These are phyloP conservation scores for Dryas octopetala DNA, from an alignment of 306 rosid species.

Conservation along the genomic window DNA sequence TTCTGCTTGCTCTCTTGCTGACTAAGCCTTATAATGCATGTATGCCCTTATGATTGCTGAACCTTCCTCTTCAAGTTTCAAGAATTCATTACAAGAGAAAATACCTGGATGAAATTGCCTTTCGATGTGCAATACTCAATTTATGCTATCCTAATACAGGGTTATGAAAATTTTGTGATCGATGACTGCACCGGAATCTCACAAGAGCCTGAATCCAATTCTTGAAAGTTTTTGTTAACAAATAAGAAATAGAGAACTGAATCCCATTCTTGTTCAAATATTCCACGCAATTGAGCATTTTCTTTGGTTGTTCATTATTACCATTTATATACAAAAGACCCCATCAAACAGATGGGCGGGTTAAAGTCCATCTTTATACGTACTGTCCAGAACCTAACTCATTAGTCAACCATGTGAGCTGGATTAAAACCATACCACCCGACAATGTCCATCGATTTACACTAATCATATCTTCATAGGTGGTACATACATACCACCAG, in stretches of 20 bases:
- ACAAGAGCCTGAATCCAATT: no score
- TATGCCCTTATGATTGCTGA: no score
- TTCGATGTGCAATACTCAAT: no score
- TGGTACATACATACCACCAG: not conserved
- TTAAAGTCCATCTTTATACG: not conserved
- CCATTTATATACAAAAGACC: not conserved
- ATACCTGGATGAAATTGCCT: no score
- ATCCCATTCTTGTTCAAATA: not conserved
- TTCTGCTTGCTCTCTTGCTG: no score
- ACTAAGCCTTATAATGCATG: no score
- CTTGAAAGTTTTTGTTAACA: not conserved
- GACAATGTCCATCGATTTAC: not conserved
- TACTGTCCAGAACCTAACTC: not conserved
- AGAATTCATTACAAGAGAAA: no score
- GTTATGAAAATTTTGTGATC: no score
- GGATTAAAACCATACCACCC: slow-evolving; percentile 1
- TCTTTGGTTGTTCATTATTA: not conserved
- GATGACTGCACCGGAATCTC: no score
- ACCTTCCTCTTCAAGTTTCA: no score
- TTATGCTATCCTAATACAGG: no score
- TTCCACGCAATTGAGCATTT: not conserved
- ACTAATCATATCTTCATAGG: not conserved
- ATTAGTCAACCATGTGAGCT: not conserved
- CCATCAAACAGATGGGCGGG: not conserved
- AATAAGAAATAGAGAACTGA: not conserved